These are phyloP conservation scores for Psilocybe subaeruginosa DNA, from an alignment of 768 basidiomycete species.

Conservation along the genomic window DNA sequence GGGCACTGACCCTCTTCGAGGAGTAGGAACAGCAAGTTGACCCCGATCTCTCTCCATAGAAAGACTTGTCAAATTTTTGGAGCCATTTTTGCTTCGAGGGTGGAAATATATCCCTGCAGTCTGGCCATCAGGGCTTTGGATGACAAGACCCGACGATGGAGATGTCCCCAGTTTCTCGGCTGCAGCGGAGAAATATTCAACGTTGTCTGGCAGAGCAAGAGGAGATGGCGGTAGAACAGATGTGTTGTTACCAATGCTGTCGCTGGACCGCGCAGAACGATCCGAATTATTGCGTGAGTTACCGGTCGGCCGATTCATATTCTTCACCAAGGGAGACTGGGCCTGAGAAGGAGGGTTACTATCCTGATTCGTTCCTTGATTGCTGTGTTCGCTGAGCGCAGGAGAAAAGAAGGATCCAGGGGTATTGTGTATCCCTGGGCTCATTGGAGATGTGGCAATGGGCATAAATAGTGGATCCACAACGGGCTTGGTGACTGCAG, in stretches of 20 bases:
- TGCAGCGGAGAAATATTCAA: slow-evolving; percentile 75
- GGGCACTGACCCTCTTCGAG: slow-evolving; percentile 30
- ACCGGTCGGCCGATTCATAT: slow-evolving; percentile 43
- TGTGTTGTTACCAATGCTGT: slow-evolving; percentile 39
- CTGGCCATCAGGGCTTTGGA: slow-evolving; percentile 92
- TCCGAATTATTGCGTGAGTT: slow-evolving; percentile 65
- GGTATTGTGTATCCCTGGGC: slow-evolving; percentile 57
- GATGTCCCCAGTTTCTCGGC: slow-evolving; percentile 74
- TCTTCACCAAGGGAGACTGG: slow-evolving; percentile 22
- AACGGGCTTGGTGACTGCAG: slow-evolving; percentile 81
- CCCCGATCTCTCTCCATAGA: slow-evolving; percentile 53
- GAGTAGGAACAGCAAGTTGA: slow-evolving; percentile 30
- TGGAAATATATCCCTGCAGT: slow-evolving; percentile 97
- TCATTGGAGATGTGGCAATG: slow-evolving; percentile 91
- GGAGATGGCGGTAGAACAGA: slow-evolving; percentile 61
- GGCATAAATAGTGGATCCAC: slow-evolving; percentile 93
- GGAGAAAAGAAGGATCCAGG: slow-evolving; percentile 47
- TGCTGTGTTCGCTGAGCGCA: slow-evolving; percentile 15
- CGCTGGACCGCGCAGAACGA: slow-evolving; percentile 58
- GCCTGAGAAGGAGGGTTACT: slow-evolving; percentile 10
- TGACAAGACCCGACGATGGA: slow-evolving; percentile 84
- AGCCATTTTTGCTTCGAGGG: slow-evolving; percentile 54
- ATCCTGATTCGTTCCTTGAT: neutral
- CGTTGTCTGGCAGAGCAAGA: slow-evolving; percentile 65
- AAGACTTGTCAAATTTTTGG: slow-evolving; percentile 36